Base-by-base conservation (phyloP, 805 yeast genomes). In the Phaffomyces opuntiae region DNA sequence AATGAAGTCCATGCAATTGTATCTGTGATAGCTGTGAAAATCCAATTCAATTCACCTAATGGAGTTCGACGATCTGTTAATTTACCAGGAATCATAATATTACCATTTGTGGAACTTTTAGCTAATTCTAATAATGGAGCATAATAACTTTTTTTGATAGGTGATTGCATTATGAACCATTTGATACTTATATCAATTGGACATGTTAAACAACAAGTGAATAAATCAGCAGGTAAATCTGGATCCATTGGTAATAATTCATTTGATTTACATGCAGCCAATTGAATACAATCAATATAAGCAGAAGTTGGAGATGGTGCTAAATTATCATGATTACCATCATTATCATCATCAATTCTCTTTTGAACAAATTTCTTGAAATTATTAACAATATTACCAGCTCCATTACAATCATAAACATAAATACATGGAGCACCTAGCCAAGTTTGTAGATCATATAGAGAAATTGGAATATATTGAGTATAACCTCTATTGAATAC, bases 361-460 rank as follows among this genome's bases (percentile, higher is more conserved):
- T 88, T 88, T 55, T 88, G 93, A 2, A 89, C 95, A 63, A 89
- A 90, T 54, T 84, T 80, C 55, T 86, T 86, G 71, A 89, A 93
- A 62, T 91, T 91, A 49, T 79, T 80, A 9, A 93, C 86, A 43
- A 93, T 89, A 63, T 89, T 85, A 1, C 97, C 99, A 1, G 99
- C 97, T 48, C 87, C 85, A 56, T 83, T 87, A 62, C 98, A 89
- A 66, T 93, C 99, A 63, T 84, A 89, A 38, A 91, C 96, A 64
- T 85, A 90, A 17, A 93, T 85, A 44, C 95, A 91, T 0, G 99
- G 99, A 1, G 97, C 97, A 9, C 99, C 99, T 11, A 93, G 69
- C 99, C 99, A 93, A 5, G 95, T 83, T 58, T 93, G 99, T 40
- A 93, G 69, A 59, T 93, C 99, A 63, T 87, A 89, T n/a, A 93